Evolutionary conservation across 2,329 filamentous ascomycete genomes (phyloP), one percentile per base, ranked within the genome.

Genomic region (Xylaria arbuscula): DNA sequence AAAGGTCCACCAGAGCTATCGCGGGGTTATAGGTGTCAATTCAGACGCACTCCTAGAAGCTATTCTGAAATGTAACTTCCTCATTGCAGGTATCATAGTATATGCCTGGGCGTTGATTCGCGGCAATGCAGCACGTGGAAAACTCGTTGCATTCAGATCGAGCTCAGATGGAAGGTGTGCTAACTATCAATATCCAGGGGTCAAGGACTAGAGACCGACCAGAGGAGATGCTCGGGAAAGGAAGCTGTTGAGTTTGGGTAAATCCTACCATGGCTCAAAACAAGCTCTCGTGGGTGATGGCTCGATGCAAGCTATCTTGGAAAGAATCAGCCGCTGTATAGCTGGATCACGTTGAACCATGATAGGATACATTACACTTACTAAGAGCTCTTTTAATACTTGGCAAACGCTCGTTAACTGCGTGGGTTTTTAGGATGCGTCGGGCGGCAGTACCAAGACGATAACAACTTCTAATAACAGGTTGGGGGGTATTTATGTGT

Each of bases 401-500:
- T 15, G 2, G 22, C 11, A 22, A 22, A 60, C 32, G 42, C 13
- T 15, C 13, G 58, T 19, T 38, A 59, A 64, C 67, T 50, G 28
- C 51, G 24, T 28, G 34, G 45, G 24, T 51, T 58, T 40, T 38
- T 17, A 51, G 53, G 22, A 54, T 61, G 48, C 45, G 19, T 47
- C 32, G 40, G 38, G 24, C 15, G 45, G 61, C 53, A 7, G 54
- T 59, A 55, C 54, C 4, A 15, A 24, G 24, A 32, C 62, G 50
- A 56, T 56, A 60, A 66, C 53, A 17, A 24, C 11, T 63, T 45
- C 60, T 64, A 57, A 53, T 38, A 63, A 61, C 59, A 47, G 66
- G 56, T 66, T 59, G 50, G 66, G 59, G 64, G 45, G 50, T 17
- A n/a, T 70, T 66, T 66, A 74, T 74, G 72, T 71, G 54, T 66